phyloP scores from a whole-genome alignment of 2,329 filamentous ascomycete genomes.

The Knufia petricola region DNA sequence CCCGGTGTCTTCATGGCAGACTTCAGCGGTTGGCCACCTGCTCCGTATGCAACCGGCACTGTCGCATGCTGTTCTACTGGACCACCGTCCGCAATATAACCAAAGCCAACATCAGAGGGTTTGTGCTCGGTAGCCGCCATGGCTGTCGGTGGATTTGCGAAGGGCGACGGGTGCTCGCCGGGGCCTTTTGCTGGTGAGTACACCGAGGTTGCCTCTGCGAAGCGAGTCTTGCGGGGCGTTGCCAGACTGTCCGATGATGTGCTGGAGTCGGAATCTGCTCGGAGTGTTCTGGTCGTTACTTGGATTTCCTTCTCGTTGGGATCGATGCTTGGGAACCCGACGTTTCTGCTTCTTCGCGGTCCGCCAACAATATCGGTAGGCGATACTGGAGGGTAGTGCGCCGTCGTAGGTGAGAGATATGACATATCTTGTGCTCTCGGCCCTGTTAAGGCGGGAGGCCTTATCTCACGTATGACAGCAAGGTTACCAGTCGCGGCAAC shows the following conservation, averaged over 20 bases:
- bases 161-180: conserved; percentile 38
- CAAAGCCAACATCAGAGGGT: conserved; percentile 82
- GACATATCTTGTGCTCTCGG: conserved; percentile 19
- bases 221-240: conserved; percentile 50
- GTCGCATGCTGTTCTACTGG: conserved; percentile 46
- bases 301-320: conserved; percentile 22
- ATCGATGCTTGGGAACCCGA: conserved; percentile 22
- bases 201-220: conserved; percentile 56
- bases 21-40: conserved; percentile 55
- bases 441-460: background rate
- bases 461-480: background rate
- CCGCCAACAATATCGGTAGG: conserved; percentile 31
- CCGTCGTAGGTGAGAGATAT: conserved; percentile 5
- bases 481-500: background rate
- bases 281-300: conserved; percentile 15
- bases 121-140: conserved; percentile 46
- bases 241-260: conserved; percentile 25
- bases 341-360: conserved; percentile 26
- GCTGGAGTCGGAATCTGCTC: conserved; percentile 17
- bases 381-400: conserved; percentile 28
- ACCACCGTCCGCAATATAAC: conserved; percentile 62
- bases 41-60: conserved; percentile 17
- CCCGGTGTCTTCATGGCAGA: conserved; percentile 83
- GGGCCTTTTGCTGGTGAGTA: conserved; percentile 50
- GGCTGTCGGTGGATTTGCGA: conserved; percentile 43